Evolutionary conservation across 129 eudicot species (phyloP), one percentile per base, ranked within the genome.

Genomic region (Flaveria trinervia): DNA sequence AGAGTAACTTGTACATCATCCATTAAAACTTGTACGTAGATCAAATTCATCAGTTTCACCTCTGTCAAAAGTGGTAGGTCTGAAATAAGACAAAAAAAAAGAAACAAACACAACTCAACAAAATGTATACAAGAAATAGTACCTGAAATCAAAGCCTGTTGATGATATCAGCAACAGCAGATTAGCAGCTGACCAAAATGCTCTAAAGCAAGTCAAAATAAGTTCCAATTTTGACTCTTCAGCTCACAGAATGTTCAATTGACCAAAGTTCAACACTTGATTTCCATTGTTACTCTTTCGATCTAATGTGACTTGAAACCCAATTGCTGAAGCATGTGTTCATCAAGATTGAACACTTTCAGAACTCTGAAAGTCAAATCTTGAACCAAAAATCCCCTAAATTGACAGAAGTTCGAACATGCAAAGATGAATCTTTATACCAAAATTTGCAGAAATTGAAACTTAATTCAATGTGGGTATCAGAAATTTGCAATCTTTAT

Each of bases 151-250:
- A 65, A 61, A 80, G 9, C 65, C 69, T 66, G 10, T 64, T 17
- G 56, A 60, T 45, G 23, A 36, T 36, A 36, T 36, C 41, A 72
- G 72, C 65, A 71, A 49, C 71, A 78, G 70, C 82, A 78, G 9
- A 5, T 33, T 50, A 65, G 51, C 71, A 72, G 68, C 68, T 43
- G 55, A 67, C 4, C 1, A 8, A 3, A 33, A 17, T 45, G 11
- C 49, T 12, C 49, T 49, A 25, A 64, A 62, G 67, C 64, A 62
- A 71, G 68, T 64, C 62, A 66, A 45, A 73, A 44, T 56, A 44
- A 26, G 13, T 49, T 74, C 80, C 70, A 80, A 80, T 74, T 80
- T 80, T 74, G 80, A 80, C 84, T 67, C 20, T 9, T 68, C 62
- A 45, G 10, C 75, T 80, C 44, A 11, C 51, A 67, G 59, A 48